Conservation (phyloP, 192 early-diverging fungal species). For the Entomortierella chlamydospora region DNA sequence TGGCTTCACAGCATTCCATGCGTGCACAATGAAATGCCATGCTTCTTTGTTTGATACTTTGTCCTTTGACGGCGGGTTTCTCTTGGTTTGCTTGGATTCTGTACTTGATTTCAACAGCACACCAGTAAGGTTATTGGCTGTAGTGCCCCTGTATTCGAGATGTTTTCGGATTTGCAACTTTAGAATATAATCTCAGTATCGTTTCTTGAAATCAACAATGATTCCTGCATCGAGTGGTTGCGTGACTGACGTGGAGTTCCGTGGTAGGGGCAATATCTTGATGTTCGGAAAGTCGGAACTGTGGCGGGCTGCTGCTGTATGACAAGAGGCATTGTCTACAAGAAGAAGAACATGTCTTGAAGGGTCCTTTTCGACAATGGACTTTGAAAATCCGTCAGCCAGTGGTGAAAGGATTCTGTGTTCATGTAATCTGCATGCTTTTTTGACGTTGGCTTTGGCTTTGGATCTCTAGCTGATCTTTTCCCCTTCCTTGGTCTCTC, state of each 20-base stretch:
- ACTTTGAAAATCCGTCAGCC: slow-evolving; percentile 2
- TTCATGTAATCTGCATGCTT: slow-evolving; percentile 24
- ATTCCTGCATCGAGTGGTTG: slow-evolving; percentile 3
- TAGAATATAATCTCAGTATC: neutral
- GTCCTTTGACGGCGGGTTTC: neutral
- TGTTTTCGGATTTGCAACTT: neutral
- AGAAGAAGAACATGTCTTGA: neutral
- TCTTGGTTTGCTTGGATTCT: no score
- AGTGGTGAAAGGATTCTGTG: neutral
- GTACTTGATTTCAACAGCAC: no score
- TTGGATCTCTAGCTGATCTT: neutral
- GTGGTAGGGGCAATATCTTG: neutral
- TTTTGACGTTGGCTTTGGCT: neutral
- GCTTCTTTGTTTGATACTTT: neutral
- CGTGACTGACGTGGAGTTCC: slow-evolving; percentile 5
- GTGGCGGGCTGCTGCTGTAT: neutral
- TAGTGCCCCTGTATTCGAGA: no score
- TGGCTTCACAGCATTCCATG: neutral
- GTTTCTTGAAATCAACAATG: slow-evolving; percentile 4
- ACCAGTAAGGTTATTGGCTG: no score
- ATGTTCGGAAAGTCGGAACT: slow-evolving; percentile 5
- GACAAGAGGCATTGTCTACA: slow-evolving; percentile 7
- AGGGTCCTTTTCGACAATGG: slow-evolving; percentile 6
- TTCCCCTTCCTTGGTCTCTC: no score
- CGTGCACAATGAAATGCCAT: neutral